A percentile compares a stretch with the other conserved stretches of the same genome.
Conservation (phyloP, 768 basidiomycete species). For the Pulveroboletus ravenelii region DNA sequence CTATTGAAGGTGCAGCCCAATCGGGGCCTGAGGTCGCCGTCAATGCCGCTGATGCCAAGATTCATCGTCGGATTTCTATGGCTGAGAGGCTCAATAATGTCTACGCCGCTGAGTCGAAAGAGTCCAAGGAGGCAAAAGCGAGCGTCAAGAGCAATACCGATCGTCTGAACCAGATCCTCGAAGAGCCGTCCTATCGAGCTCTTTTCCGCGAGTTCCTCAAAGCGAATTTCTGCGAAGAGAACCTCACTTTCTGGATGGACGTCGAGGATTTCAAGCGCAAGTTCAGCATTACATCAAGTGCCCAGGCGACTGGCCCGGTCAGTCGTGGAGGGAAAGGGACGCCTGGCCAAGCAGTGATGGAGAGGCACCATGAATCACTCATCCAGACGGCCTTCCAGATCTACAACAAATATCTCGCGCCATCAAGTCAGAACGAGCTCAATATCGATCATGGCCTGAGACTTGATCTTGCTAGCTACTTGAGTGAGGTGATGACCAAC, state of each 20-base stretch:
- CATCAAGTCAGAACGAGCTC: conserved; percentile 90
- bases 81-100: conserved; percentile 61
- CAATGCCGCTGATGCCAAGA: conserved; percentile 50
- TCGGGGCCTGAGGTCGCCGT: conserved; percentile 25
- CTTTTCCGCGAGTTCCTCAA: conserved; percentile 94
- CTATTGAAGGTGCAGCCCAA: conserved; percentile 20
- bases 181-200: conserved; percentile 81
- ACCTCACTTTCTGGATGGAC: conserved; percentile 95
- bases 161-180: conserved; percentile 85
- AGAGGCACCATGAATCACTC: conserved; percentile 91
- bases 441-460: conserved; percentile 98
- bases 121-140: conserved; percentile 42
- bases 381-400: conserved; percentile 93
- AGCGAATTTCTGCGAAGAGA: conserved; percentile 97
- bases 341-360: conserved; percentile 86
- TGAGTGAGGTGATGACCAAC: conserved; percentile 82
- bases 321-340: conserved; percentile 45
- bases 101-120: conserved; percentile 49
- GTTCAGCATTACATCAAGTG: conserved; percentile 93
- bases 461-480: conserved; percentile 89
- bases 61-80: conserved; percentile 75
- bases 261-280: conserved; percentile 96
- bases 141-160: conserved; percentile 89
- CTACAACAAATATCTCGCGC: conserved; percentile 93
- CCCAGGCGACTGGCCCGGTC: conserved; percentile 53